phyloP scores from a whole-genome alignment of 495 filamentous ascomycete genomes.

The Aspergillus sparsus region DNA sequence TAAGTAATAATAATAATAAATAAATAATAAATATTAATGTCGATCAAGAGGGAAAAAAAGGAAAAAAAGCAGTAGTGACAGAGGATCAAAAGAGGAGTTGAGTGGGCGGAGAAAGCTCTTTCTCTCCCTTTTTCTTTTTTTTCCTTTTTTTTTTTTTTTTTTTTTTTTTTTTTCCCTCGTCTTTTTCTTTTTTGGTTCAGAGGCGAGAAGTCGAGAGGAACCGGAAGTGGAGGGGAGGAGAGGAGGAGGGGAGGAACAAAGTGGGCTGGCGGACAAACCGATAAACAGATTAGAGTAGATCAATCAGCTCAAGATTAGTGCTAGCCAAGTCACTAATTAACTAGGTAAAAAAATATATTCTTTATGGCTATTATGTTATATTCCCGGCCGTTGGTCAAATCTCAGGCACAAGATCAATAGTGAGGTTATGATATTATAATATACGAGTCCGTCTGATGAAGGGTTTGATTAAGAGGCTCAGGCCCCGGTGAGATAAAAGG shows the following conservation, averaged over 20 bases:
- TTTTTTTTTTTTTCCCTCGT: constrained; percentile 15
- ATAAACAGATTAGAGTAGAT: constrained; percentile 16
- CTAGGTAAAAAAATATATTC: no score
- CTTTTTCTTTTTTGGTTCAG: constrained; percentile 14
- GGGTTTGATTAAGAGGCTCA: no score
- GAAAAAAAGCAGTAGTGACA: constrained; percentile 4
- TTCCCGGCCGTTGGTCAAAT: no score
- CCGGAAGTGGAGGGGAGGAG: constrained; percentile 24
- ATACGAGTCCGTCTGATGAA: no score
- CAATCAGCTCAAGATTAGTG: neutral
- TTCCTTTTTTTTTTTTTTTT: constrained; percentile 9
- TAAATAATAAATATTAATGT: constrained; percentile 5
- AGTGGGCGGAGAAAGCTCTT: constrained; percentile 11
- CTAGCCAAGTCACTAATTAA: neutral
- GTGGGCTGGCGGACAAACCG: constrained; percentile 18
- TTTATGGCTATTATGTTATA: no score
- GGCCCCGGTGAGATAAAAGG: no score
- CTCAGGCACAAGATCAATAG: no score
- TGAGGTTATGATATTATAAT: no score
- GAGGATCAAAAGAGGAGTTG: neutral
- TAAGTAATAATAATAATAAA: constrained; percentile 12
- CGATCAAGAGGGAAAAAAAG: constrained; percentile 11
- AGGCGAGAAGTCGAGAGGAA: constrained; percentile 25
- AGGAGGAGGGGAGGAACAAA: constrained; percentile 25
- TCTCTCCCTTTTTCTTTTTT: constrained; percentile 5